Evolutionary conservation across 148 eudicot genomes (phyloP).

Genomic region (Euryodendron excelsum): DNA sequence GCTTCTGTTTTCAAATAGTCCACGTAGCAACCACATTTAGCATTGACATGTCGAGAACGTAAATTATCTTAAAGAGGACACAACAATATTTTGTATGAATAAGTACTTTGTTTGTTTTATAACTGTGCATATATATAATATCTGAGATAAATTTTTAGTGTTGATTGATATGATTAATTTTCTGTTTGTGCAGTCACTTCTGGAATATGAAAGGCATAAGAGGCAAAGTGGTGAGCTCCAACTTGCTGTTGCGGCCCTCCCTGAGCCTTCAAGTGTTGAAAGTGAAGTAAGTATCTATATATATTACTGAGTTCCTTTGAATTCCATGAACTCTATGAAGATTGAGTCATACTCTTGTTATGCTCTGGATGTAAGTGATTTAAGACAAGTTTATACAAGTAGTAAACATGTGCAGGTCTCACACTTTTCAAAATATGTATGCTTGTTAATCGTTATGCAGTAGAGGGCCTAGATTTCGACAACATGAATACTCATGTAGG

Average conservation of each 20-base stretch:
- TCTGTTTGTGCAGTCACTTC: constrained; percentile 55
- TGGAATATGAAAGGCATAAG: constrained; percentile 83
- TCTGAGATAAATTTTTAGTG: too few species aligned
- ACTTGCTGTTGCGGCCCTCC: constrained; percentile 43
- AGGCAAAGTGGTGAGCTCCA: constrained; percentile 67
- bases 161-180: background rate
- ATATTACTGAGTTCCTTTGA: background rate
- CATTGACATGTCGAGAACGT: too few species aligned
- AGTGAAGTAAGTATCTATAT: constrained; percentile 45
- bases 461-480: background rate
- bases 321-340: background rate
- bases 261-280: constrained; percentile 55
- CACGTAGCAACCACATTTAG: background rate
- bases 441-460: background rate
- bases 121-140: background rate
- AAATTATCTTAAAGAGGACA: too few species aligned
- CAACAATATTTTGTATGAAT: too few species aligned
- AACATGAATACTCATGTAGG: background rate
- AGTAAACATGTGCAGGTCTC: background rate
- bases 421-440: background rate
- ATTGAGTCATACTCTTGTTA: background rate
- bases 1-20: background rate
- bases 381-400: background rate
- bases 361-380: background rate
- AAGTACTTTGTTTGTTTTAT: background rate